These are phyloP conservation scores for Pyrenula aspistea DNA, from an alignment of 495 filamentous ascomycete genomes.

Conservation along the genomic window DNA sequence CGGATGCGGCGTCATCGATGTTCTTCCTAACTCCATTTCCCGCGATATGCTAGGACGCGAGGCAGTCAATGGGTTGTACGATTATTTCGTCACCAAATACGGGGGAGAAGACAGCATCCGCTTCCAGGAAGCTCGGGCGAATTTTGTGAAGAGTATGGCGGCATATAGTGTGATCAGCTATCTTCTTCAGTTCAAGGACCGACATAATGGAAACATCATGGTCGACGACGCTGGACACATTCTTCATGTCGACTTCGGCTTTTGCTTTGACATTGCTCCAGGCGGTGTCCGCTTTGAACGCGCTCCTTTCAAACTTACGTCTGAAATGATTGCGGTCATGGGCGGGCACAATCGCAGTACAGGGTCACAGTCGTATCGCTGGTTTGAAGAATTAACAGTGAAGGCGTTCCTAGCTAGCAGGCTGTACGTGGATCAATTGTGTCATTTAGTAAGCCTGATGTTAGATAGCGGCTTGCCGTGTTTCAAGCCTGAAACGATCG, in stretches of 20 bases:
- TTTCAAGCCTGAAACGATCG: slow-evolving; percentile 93
- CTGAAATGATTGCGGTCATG: slow-evolving; percentile 98
- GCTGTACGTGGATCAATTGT: slow-evolving; percentile 72
- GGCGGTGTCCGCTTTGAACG: slow-evolving; percentile 95
- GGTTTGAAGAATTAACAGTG: slow-evolving; percentile 92
- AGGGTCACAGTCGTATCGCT: slow-evolving; percentile 76
- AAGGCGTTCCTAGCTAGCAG: slow-evolving; percentile 93
- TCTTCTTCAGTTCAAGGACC: slow-evolving; percentile 95
- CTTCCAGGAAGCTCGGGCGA: slow-evolving; percentile 91
- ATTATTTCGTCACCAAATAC: slow-evolving; percentile 96
- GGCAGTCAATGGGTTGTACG: slow-evolving; percentile 93
- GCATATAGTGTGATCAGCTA: slow-evolving; percentile 99
- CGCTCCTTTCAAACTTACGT: slow-evolving; percentile 94
- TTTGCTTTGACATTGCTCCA: slow-evolving; percentile 98
- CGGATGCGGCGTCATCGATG: slow-evolving; percentile 96
- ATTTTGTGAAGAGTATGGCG: slow-evolving; percentile 99
- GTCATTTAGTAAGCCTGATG: slow-evolving; percentile 86
- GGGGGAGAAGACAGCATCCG: slow-evolving; percentile 85
- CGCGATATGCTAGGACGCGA: slow-evolving; percentile 97
- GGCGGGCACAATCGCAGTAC: slow-evolving; percentile 56
- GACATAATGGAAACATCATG: slow-evolving; percentile 99
- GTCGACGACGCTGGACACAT: slow-evolving; percentile 94
- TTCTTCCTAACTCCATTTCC: slow-evolving; percentile 93
- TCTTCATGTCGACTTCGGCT: slow-evolving; percentile 98
- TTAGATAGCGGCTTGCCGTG: slow-evolving; percentile 92